Percentiles rank a stretch among this genome's conserved stretches.
phyloP scores from a whole-genome alignment of 2,329 filamentous ascomycete species.

The Neopestalotiopsis rosae region DNA sequence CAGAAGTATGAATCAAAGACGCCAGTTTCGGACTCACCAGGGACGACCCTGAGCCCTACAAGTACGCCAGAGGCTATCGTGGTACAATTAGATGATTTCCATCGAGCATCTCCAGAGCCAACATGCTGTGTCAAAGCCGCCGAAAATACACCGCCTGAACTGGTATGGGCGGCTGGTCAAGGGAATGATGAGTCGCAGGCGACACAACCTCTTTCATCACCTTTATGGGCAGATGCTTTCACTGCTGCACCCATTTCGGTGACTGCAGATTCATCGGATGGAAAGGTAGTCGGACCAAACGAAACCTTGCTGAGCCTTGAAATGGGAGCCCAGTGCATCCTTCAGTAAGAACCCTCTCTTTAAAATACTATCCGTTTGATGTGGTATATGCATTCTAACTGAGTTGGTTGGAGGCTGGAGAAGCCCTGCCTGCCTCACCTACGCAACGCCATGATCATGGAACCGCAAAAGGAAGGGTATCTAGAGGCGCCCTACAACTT shows the following conservation, averaged over 20 bases:
- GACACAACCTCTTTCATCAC: not conserved
- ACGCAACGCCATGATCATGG: not conserved
- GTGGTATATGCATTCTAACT: not conserved
- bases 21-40: not conserved
- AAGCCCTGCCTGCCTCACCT: conserved; percentile 7
- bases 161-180: not conserved
- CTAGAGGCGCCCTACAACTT: conserved; percentile 6
- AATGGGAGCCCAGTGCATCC: not conserved
- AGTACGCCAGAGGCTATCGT: not conserved
- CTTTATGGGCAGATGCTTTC: conserved; percentile 4
- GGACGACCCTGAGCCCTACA: not conserved
- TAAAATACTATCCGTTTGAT: not conserved
- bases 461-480: not conserved
- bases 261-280: not conserved
- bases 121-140: conserved; percentile 5
- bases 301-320: not conserved
- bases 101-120: not conserved
- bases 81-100: not conserved
- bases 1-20: no score
- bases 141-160: not conserved
- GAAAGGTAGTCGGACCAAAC: not conserved
- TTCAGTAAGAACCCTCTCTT: not conserved
- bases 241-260: not conserved
- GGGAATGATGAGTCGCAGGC: not conserved
- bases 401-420: not conserved